Evolutionary conservation across 805 yeast genomes (phyloP).

Genomic region (Lachancea waltii): DNA sequence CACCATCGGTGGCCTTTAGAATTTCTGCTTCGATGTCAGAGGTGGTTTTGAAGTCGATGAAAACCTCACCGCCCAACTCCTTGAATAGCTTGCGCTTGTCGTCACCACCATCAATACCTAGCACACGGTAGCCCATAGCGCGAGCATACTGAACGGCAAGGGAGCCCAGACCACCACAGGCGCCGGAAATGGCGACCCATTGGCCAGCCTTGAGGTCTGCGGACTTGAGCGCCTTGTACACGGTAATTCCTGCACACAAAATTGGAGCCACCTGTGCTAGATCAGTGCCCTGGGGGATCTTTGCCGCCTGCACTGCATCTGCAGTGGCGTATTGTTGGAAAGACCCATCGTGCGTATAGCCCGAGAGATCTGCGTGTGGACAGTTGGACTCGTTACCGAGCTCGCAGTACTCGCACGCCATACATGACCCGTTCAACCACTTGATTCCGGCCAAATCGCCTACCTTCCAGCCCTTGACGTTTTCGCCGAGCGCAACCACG

Average conservation of each 20-base stretch:
- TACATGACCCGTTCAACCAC: conserved; percentile 61
- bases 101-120: conserved; percentile 66
- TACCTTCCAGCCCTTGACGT: conserved; percentile 51
- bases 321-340: conserved; percentile 90
- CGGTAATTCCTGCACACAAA: conserved; percentile 88
- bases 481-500: conserved; percentile 53
- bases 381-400: conserved; percentile 56
- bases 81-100: conserved; percentile 50
- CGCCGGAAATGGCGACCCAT: conserved; percentile 74
- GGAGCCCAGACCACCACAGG: conserved; percentile 76
- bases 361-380: conserved; percentile 64
- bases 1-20: conserved; percentile 56
- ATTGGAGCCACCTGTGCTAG: conserved; percentile 74
- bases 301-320: conserved; percentile 81
- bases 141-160: conserved; percentile 67
- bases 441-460: conserved; percentile 62
- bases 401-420: conserved; percentile 56
- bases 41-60: conserved; percentile 51
- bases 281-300: conserved; percentile 66
- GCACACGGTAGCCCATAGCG: conserved; percentile 69
- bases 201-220: conserved; percentile 64
- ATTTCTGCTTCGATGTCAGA: conserved; percentile 51
- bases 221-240: conserved; percentile 82
- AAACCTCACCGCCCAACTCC: conserved; percentile 58
- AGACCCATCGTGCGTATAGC: conserved; percentile 86